Evolutionary conservation across 1,139 yeast genomes (phyloP).

Genomic region (Williopsis jadinii): DNA sequence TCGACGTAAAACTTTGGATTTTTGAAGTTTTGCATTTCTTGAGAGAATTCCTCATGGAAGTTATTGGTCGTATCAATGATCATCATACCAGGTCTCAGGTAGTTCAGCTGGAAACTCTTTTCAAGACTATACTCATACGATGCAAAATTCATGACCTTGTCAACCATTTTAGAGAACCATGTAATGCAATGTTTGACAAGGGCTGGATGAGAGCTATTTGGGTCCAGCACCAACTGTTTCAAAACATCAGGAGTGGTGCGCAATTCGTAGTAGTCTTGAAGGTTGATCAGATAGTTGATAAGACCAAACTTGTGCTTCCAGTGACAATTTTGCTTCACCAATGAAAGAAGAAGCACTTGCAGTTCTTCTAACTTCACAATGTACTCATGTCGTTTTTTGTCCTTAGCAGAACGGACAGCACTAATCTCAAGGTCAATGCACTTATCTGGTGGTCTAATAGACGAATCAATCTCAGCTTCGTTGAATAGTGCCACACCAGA

Average conservation of each 20-base stretch:
- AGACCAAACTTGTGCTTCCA: slow-evolving; percentile 67
- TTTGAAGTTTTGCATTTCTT: slow-evolving; percentile 46
- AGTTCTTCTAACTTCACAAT: slow-evolving; percentile 35
- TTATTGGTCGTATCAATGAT: slow-evolving; percentile 33
- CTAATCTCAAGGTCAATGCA: slow-evolving; percentile 48
- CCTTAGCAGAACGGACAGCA: slow-evolving; percentile 53
- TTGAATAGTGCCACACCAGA: slow-evolving; percentile 53
- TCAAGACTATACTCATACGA: slow-evolving; percentile 45
- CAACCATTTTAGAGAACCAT: slow-evolving; percentile 52
- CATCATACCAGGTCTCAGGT: slow-evolving; percentile 32
- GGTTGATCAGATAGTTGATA: slow-evolving; percentile 44
- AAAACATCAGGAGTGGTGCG: slow-evolving; percentile 39
- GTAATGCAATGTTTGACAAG: slow-evolving; percentile 58
- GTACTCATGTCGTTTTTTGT: slow-evolving; percentile 41
- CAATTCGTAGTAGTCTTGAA: slow-evolving; percentile 52
- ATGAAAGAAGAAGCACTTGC: slow-evolving; percentile 36
- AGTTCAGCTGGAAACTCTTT: slow-evolving; percentile 38
- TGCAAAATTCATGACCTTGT: slow-evolving; percentile 46
- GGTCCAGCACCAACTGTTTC: slow-evolving; percentile 41
- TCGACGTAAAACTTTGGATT: slow-evolving; percentile 53
- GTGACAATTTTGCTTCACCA: slow-evolving; percentile 37
- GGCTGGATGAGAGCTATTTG: slow-evolving; percentile 61
- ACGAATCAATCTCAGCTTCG: slow-evolving; percentile 33
- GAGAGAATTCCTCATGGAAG: slow-evolving; percentile 38
- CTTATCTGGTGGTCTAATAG: slow-evolving; percentile 59